Percentiles rank a stretch among this genome's conserved stretches.
These are phyloP conservation scores for Candida ipomoeae DNA, from an alignment of 805 yeast genomes.

Conservation along the genomic window DNA sequence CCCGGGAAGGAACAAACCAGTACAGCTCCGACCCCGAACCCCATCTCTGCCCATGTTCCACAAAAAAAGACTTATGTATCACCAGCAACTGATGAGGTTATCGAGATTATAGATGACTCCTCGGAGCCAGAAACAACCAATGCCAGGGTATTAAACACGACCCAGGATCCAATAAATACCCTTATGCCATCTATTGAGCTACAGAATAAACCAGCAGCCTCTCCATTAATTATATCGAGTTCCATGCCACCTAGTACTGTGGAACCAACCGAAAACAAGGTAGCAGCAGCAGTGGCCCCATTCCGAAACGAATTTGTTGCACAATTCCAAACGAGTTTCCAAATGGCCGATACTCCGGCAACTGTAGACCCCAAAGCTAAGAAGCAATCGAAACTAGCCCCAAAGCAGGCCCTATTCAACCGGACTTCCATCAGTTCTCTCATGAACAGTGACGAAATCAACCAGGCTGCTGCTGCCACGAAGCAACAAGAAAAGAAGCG, in stretches of 20 bases:
- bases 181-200: neutral
- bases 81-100: neutral
- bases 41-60: neutral
- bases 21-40: conserved; percentile 2
- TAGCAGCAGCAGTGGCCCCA: neutral
- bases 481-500: conserved; percentile 12
- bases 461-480: conserved; percentile 3
- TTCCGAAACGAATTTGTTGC: neutral
- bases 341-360: conserved; percentile 7
- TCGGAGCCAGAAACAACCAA: neutral
- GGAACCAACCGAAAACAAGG: neutral
- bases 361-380: neutral
- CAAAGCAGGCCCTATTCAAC: conserved; percentile 15
- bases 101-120: neutral
- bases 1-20: neutral
- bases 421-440: conserved; percentile 39
- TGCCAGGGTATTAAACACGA: neutral
- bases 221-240: neutral
- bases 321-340: conserved; percentile 31
- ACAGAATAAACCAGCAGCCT: neutral
- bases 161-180: neutral
- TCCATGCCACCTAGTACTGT: neutral
- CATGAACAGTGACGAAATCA: conserved; percentile 34
- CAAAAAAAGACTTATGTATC: neutral
- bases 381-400: conserved; percentile 1